Evolutionary conservation across 1,284 basidiomycete genomes (phyloP).

Genomic region (Microbotryum saponariae): DNA sequence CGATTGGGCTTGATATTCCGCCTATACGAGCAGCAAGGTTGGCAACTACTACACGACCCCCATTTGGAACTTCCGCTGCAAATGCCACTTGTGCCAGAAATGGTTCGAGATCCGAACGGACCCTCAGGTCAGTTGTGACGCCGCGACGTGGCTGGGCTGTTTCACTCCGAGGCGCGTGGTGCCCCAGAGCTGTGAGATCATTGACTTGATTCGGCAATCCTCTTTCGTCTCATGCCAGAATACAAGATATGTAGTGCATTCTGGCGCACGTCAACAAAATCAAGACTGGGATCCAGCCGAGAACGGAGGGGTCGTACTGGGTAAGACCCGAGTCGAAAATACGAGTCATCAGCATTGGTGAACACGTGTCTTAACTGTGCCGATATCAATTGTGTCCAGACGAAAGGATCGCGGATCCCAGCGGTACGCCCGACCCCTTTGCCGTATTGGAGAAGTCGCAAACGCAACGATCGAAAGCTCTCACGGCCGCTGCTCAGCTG

Average conservation of each 20-base stretch:
- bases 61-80: slow-evolving; percentile 90
- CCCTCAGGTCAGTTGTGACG: slow-evolving; percentile 58
- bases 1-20: no score
- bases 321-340: slow-evolving; percentile 44
- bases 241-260: slow-evolving; percentile 83
- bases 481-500: slow-evolving; percentile 63
- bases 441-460: slow-evolving; percentile 79
- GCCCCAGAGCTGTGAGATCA: neutral
- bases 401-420: slow-evolving; percentile 53
- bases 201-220: neutral
- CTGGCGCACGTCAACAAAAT: slow-evolving; percentile 81
- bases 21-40: slow-evolving; percentile 55
- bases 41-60: slow-evolving; percentile 93
- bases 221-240: slow-evolving; percentile 52
- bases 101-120: slow-evolving; percentile 98
- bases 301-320: slow-evolving; percentile 83
- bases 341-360: neutral
- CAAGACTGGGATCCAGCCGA: slow-evolving; percentile 95
- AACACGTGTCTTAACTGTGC: neutral
- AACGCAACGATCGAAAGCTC: slow-evolving; percentile 61
- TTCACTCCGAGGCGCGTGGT: neutral
- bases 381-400: slow-evolving; percentile 45
- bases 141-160: neutral
- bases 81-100: slow-evolving; percentile 79
- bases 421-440: slow-evolving; percentile 62